Evolutionary conservation across 225 moss, liverwort and hornwort species (phyloP), one percentile per base, ranked within the genome.

Genomic region (Bryoerythrophyllum caledonicum): DNA sequence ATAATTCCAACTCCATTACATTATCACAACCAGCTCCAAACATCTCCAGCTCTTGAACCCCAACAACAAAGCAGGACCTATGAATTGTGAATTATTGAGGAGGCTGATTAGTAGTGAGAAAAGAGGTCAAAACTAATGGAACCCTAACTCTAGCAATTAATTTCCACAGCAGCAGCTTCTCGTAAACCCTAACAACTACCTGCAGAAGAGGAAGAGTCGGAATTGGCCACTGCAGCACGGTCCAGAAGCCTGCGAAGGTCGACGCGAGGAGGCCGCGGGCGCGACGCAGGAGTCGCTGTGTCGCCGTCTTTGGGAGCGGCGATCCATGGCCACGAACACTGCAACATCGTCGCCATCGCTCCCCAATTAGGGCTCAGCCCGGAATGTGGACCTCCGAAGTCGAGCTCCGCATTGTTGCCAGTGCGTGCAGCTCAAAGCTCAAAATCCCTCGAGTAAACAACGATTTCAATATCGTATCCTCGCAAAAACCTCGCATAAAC

Each of bases 311-410:
- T 74, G 16, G 86, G 74, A 11, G 80, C 76, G 63, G 77, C 71
- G 23, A 86, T 79, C 93, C 93, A 93, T 26, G 93, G 93, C 93
- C 93, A 93, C 3, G 93, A 87, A 79, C 87, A 87, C 58, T 63
- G 78, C 76, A 75, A 60, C 63, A 16, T 59, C 59, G 28, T 60
- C 60, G 65, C 81, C 82, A 80, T 86, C 8, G 72, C 68, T 63
- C 24, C 2, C 21, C 11, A 43, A 19, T 35, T 54, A 63, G 52
- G 52, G 63, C 16, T 73, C 51, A 54, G 7, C 41, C 9, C 25
- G 19, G 20, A 55, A 23, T 19, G 27, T 23, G 4, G 13, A 68
- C 19, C 10, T 55, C 23, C 54, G 10, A 30, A 3, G 68, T 53
- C 35, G 52, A 35, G 21, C 30, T 28, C n/a, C 14, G 60, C 20